Conservation (phyloP, 2,329 filamentous ascomycete genomes). For the Xylariaceae sp. region DNA sequence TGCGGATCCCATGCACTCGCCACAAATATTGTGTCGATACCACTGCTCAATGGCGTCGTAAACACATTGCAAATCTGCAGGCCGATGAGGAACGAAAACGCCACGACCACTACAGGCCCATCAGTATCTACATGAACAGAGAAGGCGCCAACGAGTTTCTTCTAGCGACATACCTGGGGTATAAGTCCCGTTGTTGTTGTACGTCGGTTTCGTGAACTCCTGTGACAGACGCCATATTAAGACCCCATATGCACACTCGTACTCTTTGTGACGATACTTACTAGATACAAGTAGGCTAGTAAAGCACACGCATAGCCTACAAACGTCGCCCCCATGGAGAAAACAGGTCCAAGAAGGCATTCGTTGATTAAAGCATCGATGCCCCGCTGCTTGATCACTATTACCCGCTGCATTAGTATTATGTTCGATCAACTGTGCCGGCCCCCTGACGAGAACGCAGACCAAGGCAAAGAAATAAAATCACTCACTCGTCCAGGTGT, state of each 20-base stretch:
- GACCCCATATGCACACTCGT: neutral
- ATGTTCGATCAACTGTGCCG: no score
- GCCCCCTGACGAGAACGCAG: no score
- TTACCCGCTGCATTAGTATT: conserved; percentile 37
- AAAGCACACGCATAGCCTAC: conserved; percentile 79
- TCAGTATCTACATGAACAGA: conserved; percentile 5
- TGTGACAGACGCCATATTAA: conserved; percentile 9
- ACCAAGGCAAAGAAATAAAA: no score
- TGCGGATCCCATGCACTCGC: conserved; percentile 66
- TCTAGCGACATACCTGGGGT: conserved; percentile 24
- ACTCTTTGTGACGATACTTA: no score
- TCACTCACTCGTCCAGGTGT: conserved; percentile 77
- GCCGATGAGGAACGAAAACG: conserved; percentile 73
- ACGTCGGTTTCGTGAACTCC: conserved; percentile 26
- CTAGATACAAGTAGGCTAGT: conserved; percentile 84
- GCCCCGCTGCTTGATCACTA: conserved; percentile 90
- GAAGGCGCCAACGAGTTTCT: no score
- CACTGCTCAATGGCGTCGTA: conserved; percentile 79
- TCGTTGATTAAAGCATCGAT: conserved; percentile 89
- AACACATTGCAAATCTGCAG: conserved; percentile 88
- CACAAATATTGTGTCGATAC: conserved; percentile 90
- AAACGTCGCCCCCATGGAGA: conserved; percentile 57
- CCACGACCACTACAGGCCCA: conserved; percentile 24
- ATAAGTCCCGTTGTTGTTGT: conserved; percentile 24
- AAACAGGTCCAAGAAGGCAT: conserved; percentile 71